Evolutionary conservation across 169 alveolate species (phyloP).

Genomic region (Cryptosporidium sp.): DNA sequence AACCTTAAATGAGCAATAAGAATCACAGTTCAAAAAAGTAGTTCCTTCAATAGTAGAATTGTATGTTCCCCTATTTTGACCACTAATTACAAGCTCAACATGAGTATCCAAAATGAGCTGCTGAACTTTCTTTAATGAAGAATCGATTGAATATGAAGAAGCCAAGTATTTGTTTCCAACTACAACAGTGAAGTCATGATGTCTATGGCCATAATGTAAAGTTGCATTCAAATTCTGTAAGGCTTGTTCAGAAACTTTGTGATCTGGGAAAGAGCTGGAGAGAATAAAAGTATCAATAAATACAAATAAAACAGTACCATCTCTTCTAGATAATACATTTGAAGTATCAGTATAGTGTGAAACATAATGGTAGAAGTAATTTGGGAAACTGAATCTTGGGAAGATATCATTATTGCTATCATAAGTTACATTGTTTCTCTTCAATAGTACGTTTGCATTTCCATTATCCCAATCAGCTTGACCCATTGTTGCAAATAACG

Average conservation of each 20-base stretch:
- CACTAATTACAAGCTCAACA: slow-evolving; percentile 74
- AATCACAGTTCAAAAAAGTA: slow-evolving; percentile 68
- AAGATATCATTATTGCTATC: slow-evolving; percentile 67
- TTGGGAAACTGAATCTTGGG: slow-evolving; percentile 66
- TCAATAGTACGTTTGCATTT: slow-evolving; percentile 26
- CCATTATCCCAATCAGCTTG: slow-evolving; percentile 76
- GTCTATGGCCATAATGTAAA: slow-evolving; percentile 53
- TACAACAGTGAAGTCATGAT: slow-evolving; percentile 66
- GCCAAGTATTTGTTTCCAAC: slow-evolving; percentile 74
- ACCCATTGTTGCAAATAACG: slow-evolving; percentile 56
- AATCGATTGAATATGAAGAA: slow-evolving; percentile 66
- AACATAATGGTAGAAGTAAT: slow-evolving; percentile 70
- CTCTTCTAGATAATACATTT: slow-evolving; percentile 66
- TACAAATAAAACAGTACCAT: slow-evolving; percentile 71
- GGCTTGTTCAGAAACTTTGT: slow-evolving; percentile 61
- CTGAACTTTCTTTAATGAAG: slow-evolving; percentile 62
- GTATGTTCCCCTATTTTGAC: slow-evolving; percentile 34
- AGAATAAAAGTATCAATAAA: slow-evolving; percentile 71
- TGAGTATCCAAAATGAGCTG: slow-evolving; percentile 58
- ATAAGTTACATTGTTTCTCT: slow-evolving; percentile 49
- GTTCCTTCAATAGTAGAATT: slow-evolving; percentile 61
- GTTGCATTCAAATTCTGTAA: slow-evolving; percentile 63
- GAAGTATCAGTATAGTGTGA: slow-evolving; percentile 75
- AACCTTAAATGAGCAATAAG: slow-evolving; percentile 62
- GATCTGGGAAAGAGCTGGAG: slow-evolving; percentile 75